Percentiles rank a stretch among this genome's conserved stretches.
These are phyloP conservation scores for Schizochytrium sp. DNA, from an alignment of 108 stramenopile species.

Conservation along the genomic window DNA sequence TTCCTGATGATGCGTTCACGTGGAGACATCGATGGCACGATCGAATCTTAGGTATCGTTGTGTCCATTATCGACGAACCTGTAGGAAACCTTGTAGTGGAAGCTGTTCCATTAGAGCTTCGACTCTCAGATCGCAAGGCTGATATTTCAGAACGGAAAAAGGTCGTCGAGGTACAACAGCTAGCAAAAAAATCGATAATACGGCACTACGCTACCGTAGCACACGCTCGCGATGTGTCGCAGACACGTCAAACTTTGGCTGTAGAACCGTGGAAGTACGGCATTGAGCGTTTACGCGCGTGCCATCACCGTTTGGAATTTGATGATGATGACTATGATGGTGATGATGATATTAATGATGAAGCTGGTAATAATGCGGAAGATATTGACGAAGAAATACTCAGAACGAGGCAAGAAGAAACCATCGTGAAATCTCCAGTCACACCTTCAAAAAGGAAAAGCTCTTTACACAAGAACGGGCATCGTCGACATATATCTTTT, in stretches of 20 bases:
- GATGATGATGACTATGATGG: neutral
- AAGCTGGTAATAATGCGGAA: neutral
- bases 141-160: too few species aligned
- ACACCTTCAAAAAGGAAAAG: too few species aligned
- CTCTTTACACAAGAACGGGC: too few species aligned
- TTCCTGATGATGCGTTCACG: neutral
- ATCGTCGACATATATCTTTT: too few species aligned
- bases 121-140: too few species aligned
- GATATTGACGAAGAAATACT: neutral
- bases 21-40: slow-evolving; percentile 1
- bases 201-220: neutral
- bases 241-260: neutral
- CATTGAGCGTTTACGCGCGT: slow-evolving; percentile 10
- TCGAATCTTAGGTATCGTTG: neutral
- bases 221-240: neutral
- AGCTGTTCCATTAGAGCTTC: too few species aligned
- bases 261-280: slow-evolving; percentile 44
- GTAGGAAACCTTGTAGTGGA: too few species aligned
- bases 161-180: too few species aligned
- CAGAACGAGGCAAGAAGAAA: too few species aligned
- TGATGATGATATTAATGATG: neutral
- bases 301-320: slow-evolving; percentile 24
- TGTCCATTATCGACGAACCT: too few species aligned
- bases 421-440: too few species aligned
- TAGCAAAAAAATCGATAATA: too few species aligned